phyloP scores from a whole-genome alignment of 768 basidiomycete genomes.

The Psilocybe tampanensis region DNA sequence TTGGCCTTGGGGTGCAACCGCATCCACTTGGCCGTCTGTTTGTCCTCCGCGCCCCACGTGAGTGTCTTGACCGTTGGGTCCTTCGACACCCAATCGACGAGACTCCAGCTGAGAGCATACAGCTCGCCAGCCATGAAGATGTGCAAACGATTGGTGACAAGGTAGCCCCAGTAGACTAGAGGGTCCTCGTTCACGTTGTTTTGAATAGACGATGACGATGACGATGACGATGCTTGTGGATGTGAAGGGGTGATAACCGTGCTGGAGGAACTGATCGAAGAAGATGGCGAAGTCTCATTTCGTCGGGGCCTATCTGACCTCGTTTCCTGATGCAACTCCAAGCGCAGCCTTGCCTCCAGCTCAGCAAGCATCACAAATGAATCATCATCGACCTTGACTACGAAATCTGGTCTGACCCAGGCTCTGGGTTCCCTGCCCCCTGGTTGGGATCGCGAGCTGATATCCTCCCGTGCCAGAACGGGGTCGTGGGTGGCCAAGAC shows the following conservation, averaged over 20 bases:
- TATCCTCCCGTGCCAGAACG: constrained; percentile 54
- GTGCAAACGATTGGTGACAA: constrained; percentile 86
- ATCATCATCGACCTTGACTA: constrained; percentile 95
- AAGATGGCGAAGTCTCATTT: constrained; percentile 1
- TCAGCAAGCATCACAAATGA: constrained; percentile 95
- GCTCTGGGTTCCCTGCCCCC: constrained; percentile 40
- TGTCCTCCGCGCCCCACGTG: constrained; percentile 87
- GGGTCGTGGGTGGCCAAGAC: constrained; percentile 75
- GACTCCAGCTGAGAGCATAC: constrained; percentile 86
- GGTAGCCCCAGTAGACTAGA: constrained; percentile 85
- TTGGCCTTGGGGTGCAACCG: constrained; percentile 75
- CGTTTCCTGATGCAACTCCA: constrained; percentile 62
- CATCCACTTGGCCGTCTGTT: constrained; percentile 94
- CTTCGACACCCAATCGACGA: constrained; percentile 86
- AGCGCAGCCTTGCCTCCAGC: constrained; percentile 84
- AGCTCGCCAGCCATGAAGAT: constrained; percentile 95
- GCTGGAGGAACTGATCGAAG: constrained; percentile 2
- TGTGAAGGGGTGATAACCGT: not conserved
- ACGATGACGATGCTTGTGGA: constrained; percentile 1
- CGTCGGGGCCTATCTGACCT: constrained; percentile 21
- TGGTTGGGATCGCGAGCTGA: constrained; percentile 23
- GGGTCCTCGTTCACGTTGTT: constrained; percentile 50
- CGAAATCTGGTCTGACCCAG: constrained; percentile 89
- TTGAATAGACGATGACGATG: constrained; percentile 10
- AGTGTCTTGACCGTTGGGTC: constrained; percentile 68